Percentiles rank a stretch among this genome's conserved stretches.
Evolutionary conservation across 345 rosid genomes (phyloP).

Genomic region (Garcia nutans): DNA sequence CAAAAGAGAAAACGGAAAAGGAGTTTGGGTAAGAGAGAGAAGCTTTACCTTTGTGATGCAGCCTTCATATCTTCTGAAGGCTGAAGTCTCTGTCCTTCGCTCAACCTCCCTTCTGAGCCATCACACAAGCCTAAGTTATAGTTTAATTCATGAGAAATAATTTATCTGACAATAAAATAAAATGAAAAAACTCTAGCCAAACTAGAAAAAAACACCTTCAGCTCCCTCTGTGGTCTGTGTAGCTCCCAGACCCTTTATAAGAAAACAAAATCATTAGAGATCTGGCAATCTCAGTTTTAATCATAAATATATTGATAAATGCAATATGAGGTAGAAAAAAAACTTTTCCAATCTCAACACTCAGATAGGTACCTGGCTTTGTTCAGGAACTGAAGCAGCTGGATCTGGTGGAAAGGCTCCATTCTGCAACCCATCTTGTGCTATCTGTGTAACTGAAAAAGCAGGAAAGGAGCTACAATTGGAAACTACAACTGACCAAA

Average conservation of each 20-base stretch:
- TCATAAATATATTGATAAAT: background rate
- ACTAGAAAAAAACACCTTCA: conserved; percentile 17
- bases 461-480: background rate
- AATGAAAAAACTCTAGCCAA: background rate
- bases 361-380: conserved; percentile 39
- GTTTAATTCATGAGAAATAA: background rate
- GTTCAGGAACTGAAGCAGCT: conserved; percentile 27
- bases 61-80: conserved; percentile 20
- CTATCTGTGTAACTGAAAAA: background rate
- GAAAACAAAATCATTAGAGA: background rate
- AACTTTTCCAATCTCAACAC: conserved; percentile 1
- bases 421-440: conserved; percentile 22
- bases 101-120: conserved; percentile 20
- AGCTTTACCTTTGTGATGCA: conserved; percentile 24
- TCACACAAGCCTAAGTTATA: conserved; percentile 23
- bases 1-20: background rate
- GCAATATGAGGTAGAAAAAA: background rate
- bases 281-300: background rate
- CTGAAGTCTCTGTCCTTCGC: conserved; percentile 24
- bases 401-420: conserved; percentile 22
- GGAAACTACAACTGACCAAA: background rate
- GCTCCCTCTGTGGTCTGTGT: background rate
- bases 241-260: conserved; percentile 15
- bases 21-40: background rate
- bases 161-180: background rate